Evolutionary conservation across 2,329 filamentous ascomycete species (phyloP).

Genomic region (Alternaria sp.): DNA sequence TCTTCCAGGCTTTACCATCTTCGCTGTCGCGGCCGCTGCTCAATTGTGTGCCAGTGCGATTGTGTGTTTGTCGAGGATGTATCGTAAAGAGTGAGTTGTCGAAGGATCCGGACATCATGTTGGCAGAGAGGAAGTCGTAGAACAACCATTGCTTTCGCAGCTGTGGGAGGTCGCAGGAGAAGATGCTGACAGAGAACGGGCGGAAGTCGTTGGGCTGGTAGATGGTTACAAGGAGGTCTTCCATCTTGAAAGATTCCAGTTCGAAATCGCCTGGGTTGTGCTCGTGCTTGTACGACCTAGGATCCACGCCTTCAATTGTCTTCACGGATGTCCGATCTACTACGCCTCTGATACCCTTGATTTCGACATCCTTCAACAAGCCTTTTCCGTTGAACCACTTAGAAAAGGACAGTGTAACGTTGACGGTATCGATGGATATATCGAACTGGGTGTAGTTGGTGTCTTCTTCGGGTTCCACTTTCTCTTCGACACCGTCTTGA

Average conservation of each 20-base stretch:
- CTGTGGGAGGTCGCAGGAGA: conserved; percentile 91
- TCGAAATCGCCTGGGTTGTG: conserved; percentile 95
- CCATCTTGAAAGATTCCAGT: conserved; percentile 94
- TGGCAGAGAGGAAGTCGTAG: conserved; percentile 95
- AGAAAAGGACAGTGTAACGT: conserved; percentile 95
- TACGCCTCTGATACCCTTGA: conserved; percentile 91
- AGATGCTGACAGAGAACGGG: conserved; percentile 96
- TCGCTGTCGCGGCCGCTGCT: conserved; percentile 65
- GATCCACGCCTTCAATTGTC: conserved; percentile 77
- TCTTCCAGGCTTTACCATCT: conserved; percentile 84
- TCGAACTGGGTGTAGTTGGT: conserved; percentile 99
- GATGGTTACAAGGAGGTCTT: conserved; percentile 89
- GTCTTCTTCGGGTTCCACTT: conserved; percentile 72
- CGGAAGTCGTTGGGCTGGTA: conserved; percentile 90
- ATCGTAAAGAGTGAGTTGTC: conserved; percentile 98
- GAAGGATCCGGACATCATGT: conserved; percentile 93
- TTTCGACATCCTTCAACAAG: conserved; percentile 86
- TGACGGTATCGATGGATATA: conserved; percentile 91
- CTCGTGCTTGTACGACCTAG: conserved; percentile 84
- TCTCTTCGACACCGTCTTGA: conserved; percentile 45
- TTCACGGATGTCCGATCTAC: conserved; percentile 86
- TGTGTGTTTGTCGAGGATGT: conserved; percentile 89
- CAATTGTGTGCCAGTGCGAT: conserved; percentile 72
- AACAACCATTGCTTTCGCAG: conserved; percentile 96
- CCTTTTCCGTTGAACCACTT: conserved; percentile 99